phyloP scores from a whole-genome alignment of 1,284 basidiomycete species.

The Sporisorium scitamineum region DNA sequence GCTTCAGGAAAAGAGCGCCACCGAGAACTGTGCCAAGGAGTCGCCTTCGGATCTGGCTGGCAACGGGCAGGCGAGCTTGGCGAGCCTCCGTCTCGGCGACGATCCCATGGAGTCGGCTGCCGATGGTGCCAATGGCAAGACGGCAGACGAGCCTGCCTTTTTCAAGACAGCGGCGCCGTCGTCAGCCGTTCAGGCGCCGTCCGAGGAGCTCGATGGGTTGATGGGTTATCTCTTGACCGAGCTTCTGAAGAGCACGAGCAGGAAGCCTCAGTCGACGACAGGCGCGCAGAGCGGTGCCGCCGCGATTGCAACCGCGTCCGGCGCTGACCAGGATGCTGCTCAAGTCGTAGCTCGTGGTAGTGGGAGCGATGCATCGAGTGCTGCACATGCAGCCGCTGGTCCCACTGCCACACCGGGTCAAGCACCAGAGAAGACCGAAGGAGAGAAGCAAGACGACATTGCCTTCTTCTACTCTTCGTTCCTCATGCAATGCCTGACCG shows the following conservation, averaged over 20 bases:
- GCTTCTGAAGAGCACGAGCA: slow-evolving; percentile 72
- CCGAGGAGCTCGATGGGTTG: slow-evolving; percentile 73
- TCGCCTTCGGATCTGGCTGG: slow-evolving; percentile 48
- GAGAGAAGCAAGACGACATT: slow-evolving; percentile 46
- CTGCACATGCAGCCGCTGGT: background rate
- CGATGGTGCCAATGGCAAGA: slow-evolving; percentile 47
- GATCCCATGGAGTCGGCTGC: slow-evolving; percentile 79
- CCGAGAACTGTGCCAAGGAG: slow-evolving; percentile 22
- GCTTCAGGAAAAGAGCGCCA: slow-evolving; percentile 16
- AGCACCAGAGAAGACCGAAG: slow-evolving; percentile 26
- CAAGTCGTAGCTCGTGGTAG: background rate
- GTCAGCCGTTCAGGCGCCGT: slow-evolving; percentile 13
- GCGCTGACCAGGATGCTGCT: background rate
- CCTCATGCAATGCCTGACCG: slow-evolving; percentile 90
- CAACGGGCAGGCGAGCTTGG: slow-evolving; percentile 46
- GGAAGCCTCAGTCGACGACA: slow-evolving; percentile 9
- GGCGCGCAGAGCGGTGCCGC: background rate
- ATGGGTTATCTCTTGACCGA: slow-evolving; percentile 81
- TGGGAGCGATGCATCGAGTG: background rate
- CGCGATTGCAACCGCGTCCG: background rate
- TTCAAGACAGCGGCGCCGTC: slow-evolving; percentile 24
- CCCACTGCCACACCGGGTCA: background rate
- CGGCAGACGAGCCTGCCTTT: slow-evolving; percentile 37
- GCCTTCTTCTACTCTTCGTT: slow-evolving; percentile 82
- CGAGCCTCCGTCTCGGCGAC: slow-evolving; percentile 56